Evolutionary conservation across 2,329 filamentous ascomycete species (phyloP).

Genomic region (Fusarium bulbicola): DNA sequence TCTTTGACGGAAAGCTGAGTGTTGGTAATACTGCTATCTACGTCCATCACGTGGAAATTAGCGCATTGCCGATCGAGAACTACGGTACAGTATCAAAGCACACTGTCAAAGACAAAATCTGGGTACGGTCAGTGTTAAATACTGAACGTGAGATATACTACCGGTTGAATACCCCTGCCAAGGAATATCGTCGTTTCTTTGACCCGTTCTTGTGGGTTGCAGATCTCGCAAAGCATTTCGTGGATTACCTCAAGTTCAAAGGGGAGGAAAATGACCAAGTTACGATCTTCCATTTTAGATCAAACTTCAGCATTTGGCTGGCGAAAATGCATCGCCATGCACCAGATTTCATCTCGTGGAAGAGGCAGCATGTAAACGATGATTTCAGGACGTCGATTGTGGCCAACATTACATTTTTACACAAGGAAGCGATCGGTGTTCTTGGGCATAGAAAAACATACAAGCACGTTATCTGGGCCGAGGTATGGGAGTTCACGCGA

Average conservation of each 20-base stretch:
- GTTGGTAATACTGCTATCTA: conserved; percentile 55
- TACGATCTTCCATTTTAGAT: conserved; percentile 64
- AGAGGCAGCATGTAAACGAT: conserved; percentile 51
- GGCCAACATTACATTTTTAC: conserved; percentile 70
- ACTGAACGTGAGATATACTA: conserved; percentile 66
- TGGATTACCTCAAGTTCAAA: conserved; percentile 68
- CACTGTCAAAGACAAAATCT: conserved; percentile 65
- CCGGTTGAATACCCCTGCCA: conserved; percentile 62
- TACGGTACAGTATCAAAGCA: conserved; percentile 62
- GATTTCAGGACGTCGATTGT: conserved; percentile 73
- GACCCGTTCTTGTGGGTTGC: conserved; percentile 75
- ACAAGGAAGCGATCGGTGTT: conserved; percentile 68
- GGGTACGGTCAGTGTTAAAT: conserved; percentile 67
- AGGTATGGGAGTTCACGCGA: conserved; percentile 53
- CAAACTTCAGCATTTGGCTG: conserved; percentile 68
- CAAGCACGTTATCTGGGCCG: conserved; percentile 62
- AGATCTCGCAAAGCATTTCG: conserved; percentile 74
- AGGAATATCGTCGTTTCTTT: conserved; percentile 71
- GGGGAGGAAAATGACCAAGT: conserved; percentile 49
- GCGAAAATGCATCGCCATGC: conserved; percentile 53
- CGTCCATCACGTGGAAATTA: conserved; percentile 66
- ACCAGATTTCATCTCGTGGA: conserved; percentile 63
- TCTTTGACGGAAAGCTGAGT: conserved; percentile 69
- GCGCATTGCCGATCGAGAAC: conserved; percentile 69
- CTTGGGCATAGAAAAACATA: conserved; percentile 44